Evolutionary conservation across 352 stramenopile species (phyloP).

Genomic region (Phytopythium chamaehyphon): DNA sequence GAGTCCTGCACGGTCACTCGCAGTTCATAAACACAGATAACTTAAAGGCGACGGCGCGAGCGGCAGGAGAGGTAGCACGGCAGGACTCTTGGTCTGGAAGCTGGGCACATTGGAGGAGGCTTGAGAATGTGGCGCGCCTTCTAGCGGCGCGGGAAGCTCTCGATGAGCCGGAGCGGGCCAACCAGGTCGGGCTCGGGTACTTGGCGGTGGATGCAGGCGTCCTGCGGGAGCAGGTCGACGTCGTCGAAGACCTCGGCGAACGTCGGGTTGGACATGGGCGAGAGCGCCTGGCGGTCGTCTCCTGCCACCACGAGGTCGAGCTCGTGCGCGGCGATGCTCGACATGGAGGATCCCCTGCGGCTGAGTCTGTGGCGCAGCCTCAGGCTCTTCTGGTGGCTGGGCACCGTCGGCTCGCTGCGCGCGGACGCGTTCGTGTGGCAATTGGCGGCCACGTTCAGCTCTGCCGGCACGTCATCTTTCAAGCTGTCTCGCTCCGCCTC

Average conservation of each 20-base stretch:
- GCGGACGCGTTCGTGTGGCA: neutral
- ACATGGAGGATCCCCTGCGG: conserved; percentile 28
- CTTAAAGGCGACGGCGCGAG: no score
- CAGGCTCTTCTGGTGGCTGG: conserved; percentile 4
- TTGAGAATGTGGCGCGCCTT: neutral
- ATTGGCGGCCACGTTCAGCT: neutral
- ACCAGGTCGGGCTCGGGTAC: conserved; percentile 6
- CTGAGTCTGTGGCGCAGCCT: conserved; percentile 21
- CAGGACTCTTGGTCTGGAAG: neutral
- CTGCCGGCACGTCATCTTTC: no score
- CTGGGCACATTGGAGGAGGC: neutral
- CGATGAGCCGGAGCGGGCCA: conserved; percentile 23
- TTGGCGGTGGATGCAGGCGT: conserved; percentile 60
- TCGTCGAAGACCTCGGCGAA: conserved; percentile 64
- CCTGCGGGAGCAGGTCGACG: conserved; percentile 33
- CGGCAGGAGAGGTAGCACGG: no score
- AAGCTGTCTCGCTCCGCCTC: conserved; percentile 11
- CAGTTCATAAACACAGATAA: no score
- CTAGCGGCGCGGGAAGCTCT: conserved; percentile 29
- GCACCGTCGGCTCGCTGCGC: neutral
- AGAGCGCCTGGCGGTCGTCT: conserved; percentile 2
- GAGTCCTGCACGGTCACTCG: no score
- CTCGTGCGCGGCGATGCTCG: conserved; percentile 55
- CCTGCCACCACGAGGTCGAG: conserved; percentile 34
- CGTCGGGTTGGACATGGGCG: conserved; percentile 18